Evolutionary conservation across 108 stramenopile genomes (phyloP).

Genomic region (Pseudonitzschia delicatissima): DNA sequence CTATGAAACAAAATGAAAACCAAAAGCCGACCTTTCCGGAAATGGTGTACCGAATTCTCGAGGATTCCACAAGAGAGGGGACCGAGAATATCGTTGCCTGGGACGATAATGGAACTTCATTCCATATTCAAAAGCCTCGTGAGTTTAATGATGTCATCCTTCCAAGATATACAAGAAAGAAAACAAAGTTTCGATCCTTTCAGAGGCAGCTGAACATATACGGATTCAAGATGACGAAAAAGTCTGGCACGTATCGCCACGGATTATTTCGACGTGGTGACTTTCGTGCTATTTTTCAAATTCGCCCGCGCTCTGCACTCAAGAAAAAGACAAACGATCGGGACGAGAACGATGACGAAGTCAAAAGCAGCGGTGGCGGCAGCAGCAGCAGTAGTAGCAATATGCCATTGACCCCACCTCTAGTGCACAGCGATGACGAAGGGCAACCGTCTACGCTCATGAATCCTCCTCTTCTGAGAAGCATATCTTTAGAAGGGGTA

Average conservation of each 20-base stretch:
- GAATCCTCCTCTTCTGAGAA: too few species aligned
- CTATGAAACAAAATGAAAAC: too few species aligned
- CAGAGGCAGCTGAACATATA: conserved; percentile 28
- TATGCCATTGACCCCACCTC: too few species aligned
- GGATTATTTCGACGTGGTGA: not conserved
- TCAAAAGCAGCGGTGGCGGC: too few species aligned
- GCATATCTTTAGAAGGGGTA: too few species aligned
- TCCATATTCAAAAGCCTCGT: conserved; percentile 16
- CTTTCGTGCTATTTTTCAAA: not conserved
- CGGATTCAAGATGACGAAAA: conserved; percentile 13
- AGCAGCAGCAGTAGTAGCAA: too few species aligned
- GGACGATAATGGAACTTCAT: conserved; percentile 18
- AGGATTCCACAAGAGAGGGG: conserved; percentile 11
- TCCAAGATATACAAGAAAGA: conserved; percentile 26
- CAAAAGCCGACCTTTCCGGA: conserved; percentile 19
- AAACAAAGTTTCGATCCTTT: conserved; percentile 31
- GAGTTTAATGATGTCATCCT: conserved; percentile 25
- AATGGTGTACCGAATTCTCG: conserved; percentile 18
- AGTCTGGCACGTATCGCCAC: not conserved
- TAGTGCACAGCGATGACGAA: too few species aligned
- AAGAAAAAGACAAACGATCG: not conserved
- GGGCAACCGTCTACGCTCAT: too few species aligned
- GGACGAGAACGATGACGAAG: not conserved
- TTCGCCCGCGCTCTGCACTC: not conserved
- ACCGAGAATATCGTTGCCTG: conserved; percentile 26